A percentile compares a stretch with the other conserved stretches of the same genome.
Conservation (phyloP, 2,329 filamentous ascomycete genomes). For the Epichloe bromicola region DNA sequence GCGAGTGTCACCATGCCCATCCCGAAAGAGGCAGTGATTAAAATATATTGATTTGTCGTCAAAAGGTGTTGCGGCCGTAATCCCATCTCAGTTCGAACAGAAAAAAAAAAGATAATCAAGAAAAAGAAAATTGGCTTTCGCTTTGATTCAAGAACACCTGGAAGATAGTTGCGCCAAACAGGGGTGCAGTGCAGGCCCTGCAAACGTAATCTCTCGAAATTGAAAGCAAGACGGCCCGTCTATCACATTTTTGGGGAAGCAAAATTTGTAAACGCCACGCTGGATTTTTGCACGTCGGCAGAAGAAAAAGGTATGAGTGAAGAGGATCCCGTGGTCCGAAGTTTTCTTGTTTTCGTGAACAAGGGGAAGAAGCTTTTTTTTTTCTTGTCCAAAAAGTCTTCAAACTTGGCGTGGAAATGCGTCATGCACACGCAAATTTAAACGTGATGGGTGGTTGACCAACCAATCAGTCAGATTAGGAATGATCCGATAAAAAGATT, state of each 20-base stretch:
- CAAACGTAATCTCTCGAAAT: too few species aligned
- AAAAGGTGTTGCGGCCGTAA: slow-evolving; percentile 6
- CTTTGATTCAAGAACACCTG: background rate
- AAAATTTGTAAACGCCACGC: background rate
- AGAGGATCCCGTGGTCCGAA: background rate
- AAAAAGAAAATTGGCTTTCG: background rate
- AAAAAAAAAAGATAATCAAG: background rate
- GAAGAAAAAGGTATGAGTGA: background rate
- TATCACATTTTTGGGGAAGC: background rate
- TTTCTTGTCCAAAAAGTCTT: background rate
- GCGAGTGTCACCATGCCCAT: slow-evolving; percentile 3
- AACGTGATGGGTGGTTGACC: background rate
- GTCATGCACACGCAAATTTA: background rate
- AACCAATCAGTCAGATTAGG: too few species aligned
- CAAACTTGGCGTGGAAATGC: background rate
- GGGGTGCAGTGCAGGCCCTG: too few species aligned
- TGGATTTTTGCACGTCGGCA: background rate
- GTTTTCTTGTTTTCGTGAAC: background rate
- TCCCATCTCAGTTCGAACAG: slow-evolving; percentile 5
- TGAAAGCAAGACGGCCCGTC: background rate
- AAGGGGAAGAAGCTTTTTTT: background rate
- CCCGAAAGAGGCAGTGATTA: slow-evolving; percentile 2
- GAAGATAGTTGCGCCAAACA: too few species aligned
- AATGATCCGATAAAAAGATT: background rate
- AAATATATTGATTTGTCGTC: slow-evolving; percentile 5